These are phyloP conservation scores for Plasmodium reichenowi DNA, from an alignment of 169 alveolate species.

Conservation along the genomic window DNA sequence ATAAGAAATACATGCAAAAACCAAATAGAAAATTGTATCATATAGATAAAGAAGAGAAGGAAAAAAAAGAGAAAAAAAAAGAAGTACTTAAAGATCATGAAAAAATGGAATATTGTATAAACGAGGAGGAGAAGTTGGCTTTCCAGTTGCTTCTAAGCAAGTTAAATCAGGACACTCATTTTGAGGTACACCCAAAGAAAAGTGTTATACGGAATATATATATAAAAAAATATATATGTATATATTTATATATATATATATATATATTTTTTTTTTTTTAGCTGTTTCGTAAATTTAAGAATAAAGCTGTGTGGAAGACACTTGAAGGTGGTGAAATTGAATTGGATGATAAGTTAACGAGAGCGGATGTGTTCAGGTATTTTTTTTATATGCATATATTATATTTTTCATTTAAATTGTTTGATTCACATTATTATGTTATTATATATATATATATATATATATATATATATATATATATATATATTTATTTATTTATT, in stretches of 20 bases:
- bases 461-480: background rate
- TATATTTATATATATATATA: background rate
- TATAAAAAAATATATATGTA: background rate
- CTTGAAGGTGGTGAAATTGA: constrained; percentile 87
- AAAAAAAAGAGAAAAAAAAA: constrained; percentile 14
- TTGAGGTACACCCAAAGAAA: constrained; percentile 56
- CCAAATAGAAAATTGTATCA: background rate
- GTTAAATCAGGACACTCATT: constrained; percentile 51
- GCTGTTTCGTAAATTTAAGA: constrained; percentile 83
- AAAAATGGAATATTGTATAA: constrained; percentile 20
- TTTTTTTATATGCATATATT: background rate
- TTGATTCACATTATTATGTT: background rate
- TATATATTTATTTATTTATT: constrained; percentile 11
- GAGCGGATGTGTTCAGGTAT: constrained; percentile 86
- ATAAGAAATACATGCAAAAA: constrained; percentile 11
- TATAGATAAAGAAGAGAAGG: constrained; percentile 5
- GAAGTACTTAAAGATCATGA: background rate
- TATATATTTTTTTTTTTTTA: constrained; percentile 17
- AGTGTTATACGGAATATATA: background rate
- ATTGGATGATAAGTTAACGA: constrained; percentile 84
- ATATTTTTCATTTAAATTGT: background rate
- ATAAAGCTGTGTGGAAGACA: constrained; percentile 85
- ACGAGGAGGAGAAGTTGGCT: constrained; percentile 67
- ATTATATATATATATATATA: background rate
- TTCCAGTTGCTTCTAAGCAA: constrained; percentile 64